Base-by-base conservation (phyloP, 495 filamentous ascomycete genomes). In the Xanthoparmelia taractica region DNA sequence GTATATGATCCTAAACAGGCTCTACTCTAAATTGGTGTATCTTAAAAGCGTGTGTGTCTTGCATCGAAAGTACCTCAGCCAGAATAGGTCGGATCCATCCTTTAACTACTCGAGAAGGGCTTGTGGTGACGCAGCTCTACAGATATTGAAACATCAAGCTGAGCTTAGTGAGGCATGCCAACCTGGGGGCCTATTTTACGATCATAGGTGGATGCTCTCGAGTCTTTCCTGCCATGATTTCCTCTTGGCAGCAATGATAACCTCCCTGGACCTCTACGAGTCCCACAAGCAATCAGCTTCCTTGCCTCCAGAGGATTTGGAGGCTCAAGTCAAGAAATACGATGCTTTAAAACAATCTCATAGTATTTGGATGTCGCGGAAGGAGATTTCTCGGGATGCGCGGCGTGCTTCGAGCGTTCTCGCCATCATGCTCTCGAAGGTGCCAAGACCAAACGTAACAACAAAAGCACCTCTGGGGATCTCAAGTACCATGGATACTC, bases 191-290 rank as follows among this genome's bases (percentile, higher is more conserved):
- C 76, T 73, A 47, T 68, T 82, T 12, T 65, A 77, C 38, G 73
- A 73, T 23, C 75, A 80, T 25, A 69, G 72, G 52, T 82, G 79
- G 78, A 76, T 79, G 69, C 71, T 81, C 57, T 74, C 77, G 12
- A 74, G 73, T 1, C 69, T 81, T 15, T 73, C 69, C 5, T 69
- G 72, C 6, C 73, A 80, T 64, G 80, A 81, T 59, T 81, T 81
- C 62, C 72, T 83, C 2, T 71, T 79, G 2, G 80, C 79, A 1
- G 73, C 78, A 15, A 82, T 84, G 80, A 68, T 84, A 18, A 66
- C 82, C 17, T 80, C 79, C 61, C 69, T 82, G 0, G 79, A 82
- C 63, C 67, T 84, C 12, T 67, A 65, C 20, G 58, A 58, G 15
- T 63, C 47, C 47, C 56, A 63, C 23, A 58, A 10, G 27, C 48